Conservation (phyloP, 495 filamentous ascomycete species). For the Cairneyella variabilis region DNA sequence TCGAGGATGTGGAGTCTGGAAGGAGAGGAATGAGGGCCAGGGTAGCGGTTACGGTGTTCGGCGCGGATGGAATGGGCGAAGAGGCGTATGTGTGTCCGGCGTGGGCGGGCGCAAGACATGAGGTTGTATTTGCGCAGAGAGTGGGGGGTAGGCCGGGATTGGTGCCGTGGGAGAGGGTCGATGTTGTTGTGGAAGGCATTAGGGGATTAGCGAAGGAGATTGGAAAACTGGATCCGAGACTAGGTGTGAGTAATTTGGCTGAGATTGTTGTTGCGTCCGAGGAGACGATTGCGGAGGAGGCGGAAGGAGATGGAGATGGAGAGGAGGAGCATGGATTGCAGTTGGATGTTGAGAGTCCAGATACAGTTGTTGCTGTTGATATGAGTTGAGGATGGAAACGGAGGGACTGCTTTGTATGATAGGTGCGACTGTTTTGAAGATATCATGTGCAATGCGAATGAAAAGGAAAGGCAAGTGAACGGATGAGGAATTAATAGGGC, state of each 20-base stretch:
- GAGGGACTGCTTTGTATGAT: background rate
- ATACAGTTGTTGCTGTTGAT: slow-evolving; percentile 20
- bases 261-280: slow-evolving; percentile 7
- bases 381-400: slow-evolving; percentile 2
- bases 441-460: background rate
- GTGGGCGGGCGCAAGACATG: slow-evolving; percentile 39
- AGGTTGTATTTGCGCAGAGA: slow-evolving; percentile 36
- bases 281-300: background rate
- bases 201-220: slow-evolving; percentile 26
- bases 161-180: slow-evolving; percentile 39
- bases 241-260: background rate
- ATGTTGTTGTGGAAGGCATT: slow-evolving; percentile 36
- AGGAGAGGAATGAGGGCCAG: slow-evolving; percentile 22
- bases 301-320: background rate
- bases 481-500: too few species aligned
- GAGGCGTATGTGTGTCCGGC: slow-evolving; percentile 37
- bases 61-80: slow-evolving; percentile 17
- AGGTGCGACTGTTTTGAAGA: background rate
- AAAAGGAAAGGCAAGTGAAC: too few species aligned
- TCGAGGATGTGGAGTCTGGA: slow-evolving; percentile 6
- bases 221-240: background rate
- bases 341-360: slow-evolving; percentile 24
- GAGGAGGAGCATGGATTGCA: slow-evolving; percentile 12
- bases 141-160: slow-evolving; percentile 30
- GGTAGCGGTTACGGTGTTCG: slow-evolving; percentile 44